phyloP scores from a whole-genome alignment of 257 asterid genomes.

The Penstemon eatonii region DNA sequence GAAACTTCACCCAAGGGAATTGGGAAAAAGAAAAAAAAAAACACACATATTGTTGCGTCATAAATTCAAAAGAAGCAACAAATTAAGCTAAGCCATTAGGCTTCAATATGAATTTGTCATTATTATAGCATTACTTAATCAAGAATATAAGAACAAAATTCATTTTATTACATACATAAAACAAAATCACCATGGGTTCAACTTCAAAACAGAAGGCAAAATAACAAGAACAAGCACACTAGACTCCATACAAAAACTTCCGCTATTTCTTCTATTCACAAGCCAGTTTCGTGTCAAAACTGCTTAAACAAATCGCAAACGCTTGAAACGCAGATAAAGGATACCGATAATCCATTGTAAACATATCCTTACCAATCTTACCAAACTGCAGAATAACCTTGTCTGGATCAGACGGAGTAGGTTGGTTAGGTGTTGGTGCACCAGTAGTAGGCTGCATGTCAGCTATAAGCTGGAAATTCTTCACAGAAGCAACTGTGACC shows the following conservation, averaged over 20 bases:
- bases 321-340: conserved; percentile 91
- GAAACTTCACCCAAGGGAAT: too few species aligned
- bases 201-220: too few species aligned
- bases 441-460: conserved; percentile 44
- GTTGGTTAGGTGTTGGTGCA: conserved; percentile 51
- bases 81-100: too few species aligned
- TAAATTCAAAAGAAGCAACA: too few species aligned
- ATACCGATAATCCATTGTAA: conserved; percentile 87
- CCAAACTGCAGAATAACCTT: conserved; percentile 85
- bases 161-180: too few species aligned
- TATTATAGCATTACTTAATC: too few species aligned
- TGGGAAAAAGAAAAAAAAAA: too few species aligned
- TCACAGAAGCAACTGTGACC: conserved; percentile 89
- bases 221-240: too few species aligned
- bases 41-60: too few species aligned
- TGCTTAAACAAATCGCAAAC: conserved; percentile 83
- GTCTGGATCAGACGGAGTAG: conserved; percentile 63
- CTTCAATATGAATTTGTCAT: too few species aligned
- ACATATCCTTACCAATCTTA: conserved; percentile 83
- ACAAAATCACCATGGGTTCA: too few species aligned
- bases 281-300: conserved; percentile 83
- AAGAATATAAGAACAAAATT: too few species aligned
- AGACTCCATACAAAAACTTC: conserved; percentile 11
- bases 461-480: conserved; percentile 85
- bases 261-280: conserved; percentile 64